Conservation (phyloP, 2,329 filamentous ascomycete species). For the Neonectria neomacrospora region DNA sequence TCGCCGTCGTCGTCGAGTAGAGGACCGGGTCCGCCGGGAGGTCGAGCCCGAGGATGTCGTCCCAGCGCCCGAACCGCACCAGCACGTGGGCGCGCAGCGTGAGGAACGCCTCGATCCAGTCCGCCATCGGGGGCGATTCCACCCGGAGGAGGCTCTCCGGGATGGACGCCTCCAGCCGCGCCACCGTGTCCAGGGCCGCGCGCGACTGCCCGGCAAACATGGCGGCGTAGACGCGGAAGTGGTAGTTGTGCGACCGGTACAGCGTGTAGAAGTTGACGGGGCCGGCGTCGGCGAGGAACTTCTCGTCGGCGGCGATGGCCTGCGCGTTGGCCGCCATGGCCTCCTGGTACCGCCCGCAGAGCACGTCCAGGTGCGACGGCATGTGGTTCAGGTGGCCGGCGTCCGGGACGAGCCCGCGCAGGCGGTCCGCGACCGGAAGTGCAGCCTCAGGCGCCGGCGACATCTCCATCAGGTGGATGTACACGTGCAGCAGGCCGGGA, state of each 20-base stretch:
- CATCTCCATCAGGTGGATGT: slow-evolving; percentile 84
- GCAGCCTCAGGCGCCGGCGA: slow-evolving; percentile 72
- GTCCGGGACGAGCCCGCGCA: slow-evolving; percentile 74
- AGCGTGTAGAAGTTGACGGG: slow-evolving; percentile 79
- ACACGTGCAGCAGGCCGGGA: slow-evolving; percentile 77
- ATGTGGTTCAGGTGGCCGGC: slow-evolving; percentile 79
- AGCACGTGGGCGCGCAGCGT: slow-evolving; percentile 75
- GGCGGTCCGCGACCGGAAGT: slow-evolving; percentile 67
- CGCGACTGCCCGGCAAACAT: slow-evolving; percentile 78
- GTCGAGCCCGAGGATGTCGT: slow-evolving; percentile 67
- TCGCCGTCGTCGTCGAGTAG: slow-evolving; percentile 76
- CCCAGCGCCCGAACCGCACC: slow-evolving; percentile 80
- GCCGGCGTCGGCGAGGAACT: slow-evolving; percentile 68
- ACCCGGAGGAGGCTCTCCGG: slow-evolving; percentile 72
- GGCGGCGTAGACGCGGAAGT: slow-evolving; percentile 79
- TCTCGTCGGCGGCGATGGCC: slow-evolving; percentile 74
- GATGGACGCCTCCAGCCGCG: slow-evolving; percentile 68
- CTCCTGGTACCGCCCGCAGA: slow-evolving; percentile 76
- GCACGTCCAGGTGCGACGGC: slow-evolving; percentile 77
- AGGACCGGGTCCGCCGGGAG: slow-evolving; percentile 68
- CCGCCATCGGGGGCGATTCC: slow-evolving; percentile 77
- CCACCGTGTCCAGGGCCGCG: slow-evolving; percentile 70
- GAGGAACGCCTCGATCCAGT: slow-evolving; percentile 79
- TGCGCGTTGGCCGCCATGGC: slow-evolving; percentile 74
- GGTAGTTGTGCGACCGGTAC: slow-evolving; percentile 79